Percentiles rank a stretch among this genome's conserved stretches.
Conservation (phyloP, 2,329 filamentous ascomycete genomes). For the Fulvia fulva region DNA sequence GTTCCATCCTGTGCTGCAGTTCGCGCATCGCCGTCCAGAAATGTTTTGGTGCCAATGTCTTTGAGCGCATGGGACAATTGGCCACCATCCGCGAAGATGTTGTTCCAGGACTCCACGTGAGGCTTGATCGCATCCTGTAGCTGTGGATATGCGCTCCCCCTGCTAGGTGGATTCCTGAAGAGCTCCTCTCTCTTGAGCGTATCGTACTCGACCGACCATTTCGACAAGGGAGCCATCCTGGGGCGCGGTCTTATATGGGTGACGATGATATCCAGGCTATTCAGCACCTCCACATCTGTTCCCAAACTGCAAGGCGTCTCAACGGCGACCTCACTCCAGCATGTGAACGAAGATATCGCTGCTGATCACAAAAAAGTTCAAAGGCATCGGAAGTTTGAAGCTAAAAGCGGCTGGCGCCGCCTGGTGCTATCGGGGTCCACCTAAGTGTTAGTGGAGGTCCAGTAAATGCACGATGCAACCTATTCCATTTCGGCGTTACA, state of each 20-base stretch:
- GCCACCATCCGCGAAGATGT: constrained; percentile 71
- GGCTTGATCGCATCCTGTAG: constrained; percentile 82
- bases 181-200: constrained; percentile 81
- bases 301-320: not conserved
- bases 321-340: not conserved
- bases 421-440: not conserved
- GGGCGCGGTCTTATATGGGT: not conserved
- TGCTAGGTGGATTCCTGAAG: constrained; percentile 81
- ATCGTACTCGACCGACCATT: constrained; percentile 83
- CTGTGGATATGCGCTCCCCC: constrained; percentile 81
- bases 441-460: not conserved
- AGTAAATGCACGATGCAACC: not conserved
- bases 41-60: constrained; percentile 87
- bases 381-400: too few species aligned
- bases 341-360: not conserved
- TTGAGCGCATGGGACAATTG: constrained; percentile 70
- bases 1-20: constrained; percentile 44
- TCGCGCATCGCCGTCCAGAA: constrained; percentile 66
- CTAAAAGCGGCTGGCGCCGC: too few species aligned
- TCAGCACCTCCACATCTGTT: not conserved
- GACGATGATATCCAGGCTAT: not conserved
- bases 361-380: not conserved
- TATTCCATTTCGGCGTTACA: not conserved
- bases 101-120: constrained; percentile 95
- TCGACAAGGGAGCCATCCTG: constrained; percentile 44